phyloP scores from a whole-genome alignment of 192 early-diverging fungal species.

The Umbelopsis ramanniana region DNA sequence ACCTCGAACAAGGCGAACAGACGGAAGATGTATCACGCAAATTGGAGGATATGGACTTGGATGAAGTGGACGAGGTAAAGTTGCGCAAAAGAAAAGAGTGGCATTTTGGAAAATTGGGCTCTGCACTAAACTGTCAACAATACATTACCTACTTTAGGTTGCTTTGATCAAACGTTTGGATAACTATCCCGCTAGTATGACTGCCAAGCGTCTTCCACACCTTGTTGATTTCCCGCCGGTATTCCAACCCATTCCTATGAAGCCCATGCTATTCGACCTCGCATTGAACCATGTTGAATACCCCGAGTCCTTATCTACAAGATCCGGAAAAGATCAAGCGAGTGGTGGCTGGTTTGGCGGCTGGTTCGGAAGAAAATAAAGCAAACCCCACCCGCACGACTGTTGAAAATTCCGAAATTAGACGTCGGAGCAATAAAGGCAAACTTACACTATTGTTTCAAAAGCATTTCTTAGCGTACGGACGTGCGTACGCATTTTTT shows the following conservation, averaged over 20 bases:
- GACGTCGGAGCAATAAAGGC: background rate
- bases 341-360: conserved; percentile 13
- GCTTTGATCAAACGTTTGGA: conserved; percentile 60
- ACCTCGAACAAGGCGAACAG: conserved; percentile 46
- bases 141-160: conserved; percentile 36
- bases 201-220: conserved; percentile 40
- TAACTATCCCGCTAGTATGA: conserved; percentile 53
- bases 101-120: conserved; percentile 4
- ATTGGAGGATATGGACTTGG: conserved; percentile 45
- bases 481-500: background rate
- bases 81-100: conserved; percentile 21
- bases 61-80: conserved; percentile 46
- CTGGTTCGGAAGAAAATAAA: conserved; percentile 21
- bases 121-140: conserved; percentile 21
- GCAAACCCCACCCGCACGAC: background rate
- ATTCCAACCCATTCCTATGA: conserved; percentile 65
- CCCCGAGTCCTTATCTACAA: conserved; percentile 33
- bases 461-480: background rate
- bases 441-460: background rate
- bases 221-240: conserved; percentile 71
- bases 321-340: conserved; percentile 23
- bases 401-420: background rate
- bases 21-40: conserved; percentile 38
- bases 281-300: conserved; percentile 73
- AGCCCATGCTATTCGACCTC: conserved; percentile 83